These are phyloP conservation scores for Chondrus crispus DNA, from an alignment of 23 red algal species.

Conservation along the genomic window DNA sequence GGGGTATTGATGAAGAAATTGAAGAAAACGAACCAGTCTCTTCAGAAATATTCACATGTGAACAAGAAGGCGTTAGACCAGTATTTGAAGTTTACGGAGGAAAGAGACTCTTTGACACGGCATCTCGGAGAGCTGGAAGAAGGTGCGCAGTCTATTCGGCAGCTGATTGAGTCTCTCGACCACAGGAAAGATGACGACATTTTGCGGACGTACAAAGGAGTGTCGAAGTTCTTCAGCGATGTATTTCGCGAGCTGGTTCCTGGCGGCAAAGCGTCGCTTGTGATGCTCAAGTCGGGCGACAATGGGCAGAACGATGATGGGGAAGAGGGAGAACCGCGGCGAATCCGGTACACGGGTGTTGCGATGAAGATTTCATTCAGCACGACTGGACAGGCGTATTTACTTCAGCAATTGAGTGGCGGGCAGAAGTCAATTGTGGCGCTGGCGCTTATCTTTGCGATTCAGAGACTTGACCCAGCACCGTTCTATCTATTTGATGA, in stretches of 20 bases:
- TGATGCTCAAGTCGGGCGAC: slow-evolving; percentile 73
- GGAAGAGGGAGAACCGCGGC: neutral
- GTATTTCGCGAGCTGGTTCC: slow-evolving; percentile 91
- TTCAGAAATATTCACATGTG: slow-evolving; percentile 83
- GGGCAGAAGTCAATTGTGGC: slow-evolving; percentile 97
- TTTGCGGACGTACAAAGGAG: slow-evolving; percentile 86
- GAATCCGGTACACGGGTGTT: slow-evolving; percentile 80
- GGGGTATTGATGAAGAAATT: slow-evolving; percentile 62
- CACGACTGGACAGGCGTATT: slow-evolving; percentile 51
- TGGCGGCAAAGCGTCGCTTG: slow-evolving; percentile 72
- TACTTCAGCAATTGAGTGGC: slow-evolving; percentile 83
- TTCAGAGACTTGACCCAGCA: slow-evolving; percentile 96
- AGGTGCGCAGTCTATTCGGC: slow-evolving; percentile 77
- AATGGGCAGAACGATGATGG: neutral
- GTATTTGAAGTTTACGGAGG: slow-evolving; percentile 85
- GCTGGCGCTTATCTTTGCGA: slow-evolving; percentile 92
- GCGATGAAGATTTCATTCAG: slow-evolving; percentile 89
- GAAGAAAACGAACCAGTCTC: slow-evolving; percentile 51
- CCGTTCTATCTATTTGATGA: slow-evolving; percentile 99
- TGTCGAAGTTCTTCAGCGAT: slow-evolving; percentile 82
- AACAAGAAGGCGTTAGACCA: slow-evolving; percentile 99
- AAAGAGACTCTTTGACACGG: slow-evolving; percentile 69
- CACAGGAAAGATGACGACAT: slow-evolving; percentile 89
- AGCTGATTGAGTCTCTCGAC: slow-evolving; percentile 91
- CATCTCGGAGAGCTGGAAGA: slow-evolving; percentile 78